A percentile compares a stretch with the other conserved stretches of the same genome.
Evolutionary conservation across 2,329 filamentous ascomycete genomes (phyloP).

Genomic region (Colletotrichum musicola): DNA sequence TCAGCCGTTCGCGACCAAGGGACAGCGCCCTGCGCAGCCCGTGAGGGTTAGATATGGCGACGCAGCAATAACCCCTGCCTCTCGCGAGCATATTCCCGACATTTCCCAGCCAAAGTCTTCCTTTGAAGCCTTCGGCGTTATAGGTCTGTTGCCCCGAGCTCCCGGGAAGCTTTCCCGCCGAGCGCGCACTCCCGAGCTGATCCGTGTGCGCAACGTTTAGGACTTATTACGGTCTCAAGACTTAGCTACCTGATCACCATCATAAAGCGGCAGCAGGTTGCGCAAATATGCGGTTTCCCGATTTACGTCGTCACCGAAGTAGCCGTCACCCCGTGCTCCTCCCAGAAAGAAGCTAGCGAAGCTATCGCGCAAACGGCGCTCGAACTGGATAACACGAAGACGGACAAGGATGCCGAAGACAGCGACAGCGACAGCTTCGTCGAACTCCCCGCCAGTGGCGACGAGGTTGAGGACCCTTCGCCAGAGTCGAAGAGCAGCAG

Average conservation of each 20-base stretch:
- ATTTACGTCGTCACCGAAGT: slow-evolving; percentile 92
- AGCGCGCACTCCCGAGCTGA: slow-evolving; percentile 7
- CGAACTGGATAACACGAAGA: slow-evolving; percentile 53
- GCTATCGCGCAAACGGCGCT: slow-evolving; percentile 74
- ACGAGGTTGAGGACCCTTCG: slow-evolving; percentile 59
- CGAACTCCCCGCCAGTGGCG: slow-evolving; percentile 49
- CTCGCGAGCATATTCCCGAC: slow-evolving; percentile 61
- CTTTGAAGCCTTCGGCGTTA: slow-evolving; percentile 71
- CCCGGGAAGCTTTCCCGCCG: not conserved
- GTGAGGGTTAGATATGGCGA: slow-evolving; percentile 79
- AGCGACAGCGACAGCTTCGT: slow-evolving; percentile 63
- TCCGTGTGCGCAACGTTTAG: slow-evolving; percentile 58
- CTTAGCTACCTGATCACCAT: slow-evolving; percentile 89
- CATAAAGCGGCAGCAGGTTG: slow-evolving; percentile 87
- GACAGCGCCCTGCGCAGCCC: slow-evolving; percentile 66
- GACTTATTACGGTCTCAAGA: slow-evolving; percentile 84
- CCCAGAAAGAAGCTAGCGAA: slow-evolving; percentile 77
- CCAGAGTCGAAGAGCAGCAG: slow-evolving; percentile 46
- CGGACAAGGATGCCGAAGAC: slow-evolving; percentile 57
- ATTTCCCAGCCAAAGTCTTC: slow-evolving; percentile 58
- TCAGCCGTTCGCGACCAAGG: slow-evolving; percentile 75
- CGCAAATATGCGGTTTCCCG: slow-evolving; percentile 83
- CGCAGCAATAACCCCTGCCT: slow-evolving; percentile 58
- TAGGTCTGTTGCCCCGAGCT: slow-evolving; percentile 59
- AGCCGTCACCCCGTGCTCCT: slow-evolving; percentile 88